Conservation (phyloP, 2,329 filamentous ascomycete genomes). For the Colletotrichum caudatum region DNA sequence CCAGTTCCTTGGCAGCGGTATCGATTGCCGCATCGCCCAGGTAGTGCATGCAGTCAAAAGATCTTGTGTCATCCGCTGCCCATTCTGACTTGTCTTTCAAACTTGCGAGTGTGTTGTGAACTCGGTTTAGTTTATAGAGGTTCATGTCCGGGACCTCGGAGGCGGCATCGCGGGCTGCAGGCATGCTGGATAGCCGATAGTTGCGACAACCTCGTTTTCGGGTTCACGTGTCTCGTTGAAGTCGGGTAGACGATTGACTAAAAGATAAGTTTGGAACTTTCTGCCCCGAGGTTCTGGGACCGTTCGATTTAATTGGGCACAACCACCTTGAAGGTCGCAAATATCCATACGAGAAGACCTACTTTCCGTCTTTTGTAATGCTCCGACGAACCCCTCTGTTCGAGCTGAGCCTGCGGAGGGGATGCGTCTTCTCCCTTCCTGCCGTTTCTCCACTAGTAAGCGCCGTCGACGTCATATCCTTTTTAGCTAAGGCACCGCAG, state of each 20-base stretch:
- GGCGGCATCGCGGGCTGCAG: conserved; percentile 5
- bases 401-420: neutral
- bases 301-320: neutral
- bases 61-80: conserved; percentile 42
- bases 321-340: neutral
- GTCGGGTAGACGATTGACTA: too few relatives aligned
- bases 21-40: conserved; percentile 43
- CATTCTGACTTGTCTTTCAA: conserved; percentile 40
- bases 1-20: conserved; percentile 37
- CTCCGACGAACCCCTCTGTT: neutral
- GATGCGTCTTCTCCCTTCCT: neutral
- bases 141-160: conserved; percentile 39
- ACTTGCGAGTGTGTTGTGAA: conserved; percentile 24
- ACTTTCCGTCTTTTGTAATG: neutral
- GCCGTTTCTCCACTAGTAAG: neutral
- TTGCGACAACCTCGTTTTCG: conserved; percentile 15
- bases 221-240: neutral
- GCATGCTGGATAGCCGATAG: neutral
- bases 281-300: neutral
- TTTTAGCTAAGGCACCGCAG: neutral
- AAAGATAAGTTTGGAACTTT: too few relatives aligned
- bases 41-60: conserved; percentile 46
- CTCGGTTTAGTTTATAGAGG: conserved; percentile 36
- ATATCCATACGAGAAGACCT: neutral
- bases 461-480: conserved; percentile 22